Conservation (phyloP, 2,329 filamentous ascomycete species). For the Alternaria rosae region DNA sequence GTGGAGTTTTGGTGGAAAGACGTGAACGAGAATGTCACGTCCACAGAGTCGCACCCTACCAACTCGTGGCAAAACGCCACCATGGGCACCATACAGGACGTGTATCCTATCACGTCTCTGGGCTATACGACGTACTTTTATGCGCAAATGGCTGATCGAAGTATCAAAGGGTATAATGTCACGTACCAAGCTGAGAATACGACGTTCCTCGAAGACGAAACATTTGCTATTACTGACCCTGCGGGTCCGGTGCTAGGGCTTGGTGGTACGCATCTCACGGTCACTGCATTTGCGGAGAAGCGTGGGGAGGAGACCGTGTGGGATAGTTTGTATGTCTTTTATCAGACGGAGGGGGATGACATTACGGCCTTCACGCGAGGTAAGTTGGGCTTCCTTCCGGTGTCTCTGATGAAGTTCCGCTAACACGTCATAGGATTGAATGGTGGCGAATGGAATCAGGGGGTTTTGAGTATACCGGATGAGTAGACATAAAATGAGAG, state of each 20-base stretch:
- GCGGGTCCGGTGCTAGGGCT: conserved; percentile 42
- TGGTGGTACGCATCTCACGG: conserved; percentile 51
- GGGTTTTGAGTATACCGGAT: conserved; percentile 34
- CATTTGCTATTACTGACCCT: conserved; percentile 44
- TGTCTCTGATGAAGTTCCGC: neutral
- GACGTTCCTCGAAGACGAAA: conserved; percentile 33
- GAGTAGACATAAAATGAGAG: neutral
- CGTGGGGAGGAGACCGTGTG: conserved; percentile 17
- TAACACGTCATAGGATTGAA: conserved; percentile 5
- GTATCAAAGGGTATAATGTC: conserved; percentile 52
- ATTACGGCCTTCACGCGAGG: conserved; percentile 39
- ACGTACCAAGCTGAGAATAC: conserved; percentile 51
- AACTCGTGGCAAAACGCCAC: conserved; percentile 49
- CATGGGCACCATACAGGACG: conserved; percentile 40
- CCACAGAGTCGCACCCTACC: conserved; percentile 48
- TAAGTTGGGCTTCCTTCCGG: neutral
- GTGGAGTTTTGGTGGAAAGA: conserved; percentile 57
- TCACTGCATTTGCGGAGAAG: conserved; percentile 44
- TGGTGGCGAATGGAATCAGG: conserved; percentile 42
- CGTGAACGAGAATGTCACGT: conserved; percentile 44
- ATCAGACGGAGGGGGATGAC: conserved; percentile 39
- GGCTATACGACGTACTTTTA: conserved; percentile 56
- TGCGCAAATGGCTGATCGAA: conserved; percentile 47
- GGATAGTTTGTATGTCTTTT: conserved; percentile 45
- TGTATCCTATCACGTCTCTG: conserved; percentile 51